A percentile compares a stretch with the other conserved stretches of the same genome.
Evolutionary conservation across 2,329 filamentous ascomycete species (phyloP).

Genomic region (Pseudogymnoascus sp.): DNA sequence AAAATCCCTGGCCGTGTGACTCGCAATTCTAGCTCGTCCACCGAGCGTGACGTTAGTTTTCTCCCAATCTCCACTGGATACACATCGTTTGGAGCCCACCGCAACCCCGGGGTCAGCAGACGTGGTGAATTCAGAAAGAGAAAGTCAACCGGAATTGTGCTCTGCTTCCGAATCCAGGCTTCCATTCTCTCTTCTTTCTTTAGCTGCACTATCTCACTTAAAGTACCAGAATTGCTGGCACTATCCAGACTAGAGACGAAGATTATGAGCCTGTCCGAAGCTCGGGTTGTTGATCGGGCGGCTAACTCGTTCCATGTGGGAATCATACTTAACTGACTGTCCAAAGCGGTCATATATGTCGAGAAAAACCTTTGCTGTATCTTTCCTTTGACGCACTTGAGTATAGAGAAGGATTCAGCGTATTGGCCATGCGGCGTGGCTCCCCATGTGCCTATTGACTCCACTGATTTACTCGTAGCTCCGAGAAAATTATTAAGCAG

Average conservation of each 20-base stretch:
- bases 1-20: background rate
- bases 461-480: background rate
- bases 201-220: background rate
- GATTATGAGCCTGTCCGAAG: background rate
- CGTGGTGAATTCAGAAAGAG: background rate
- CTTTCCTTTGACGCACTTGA: background rate
- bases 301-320: background rate
- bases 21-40: background rate
- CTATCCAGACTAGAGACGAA: background rate
- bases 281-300: background rate
- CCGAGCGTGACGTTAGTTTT: background rate
- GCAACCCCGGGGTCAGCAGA: background rate
- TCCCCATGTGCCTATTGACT: background rate
- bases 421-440: background rate
- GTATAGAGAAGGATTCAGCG: background rate
- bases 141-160: background rate
- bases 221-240: background rate
- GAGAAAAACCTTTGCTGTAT: background rate
- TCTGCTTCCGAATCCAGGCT: slow-evolving; percentile 1
- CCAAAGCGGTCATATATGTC: background rate
- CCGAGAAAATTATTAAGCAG: background rate
- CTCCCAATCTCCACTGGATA: background rate
- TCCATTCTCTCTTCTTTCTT: background rate
- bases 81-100: background rate
- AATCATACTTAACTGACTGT: background rate